Evolutionary conservation across 257 asterid genomes (phyloP), one percentile per base, ranked within the genome.

Genomic region (Solanum chilense): DNA sequence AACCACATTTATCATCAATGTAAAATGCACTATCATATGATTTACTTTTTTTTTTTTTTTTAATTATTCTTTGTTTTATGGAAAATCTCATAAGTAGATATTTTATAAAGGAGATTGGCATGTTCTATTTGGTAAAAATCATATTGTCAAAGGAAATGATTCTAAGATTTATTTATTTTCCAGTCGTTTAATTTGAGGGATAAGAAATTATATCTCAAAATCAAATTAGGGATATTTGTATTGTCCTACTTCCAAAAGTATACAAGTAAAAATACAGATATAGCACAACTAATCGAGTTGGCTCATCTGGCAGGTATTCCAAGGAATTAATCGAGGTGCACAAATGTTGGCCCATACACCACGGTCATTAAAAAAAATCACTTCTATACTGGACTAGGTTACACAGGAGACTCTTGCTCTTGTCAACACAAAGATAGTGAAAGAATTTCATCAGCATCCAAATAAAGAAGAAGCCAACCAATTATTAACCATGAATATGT

Each of bases 1-100:
- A 76, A 76, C 45, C 83, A n/a, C 58, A 77, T 77, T 77, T 77
- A n/a, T 77, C 62, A 44, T 77, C 39, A 37, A 73, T 73, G 80
- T 73, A 73, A 73, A 77, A 77, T 25, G 83, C 14, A 77, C 14
- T 7, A 42, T 42, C 9, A 20, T 20, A 77, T 44, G 37, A 44
- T 42, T 42, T n/a, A 42, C 62, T 77, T 39, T 39, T 75, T 75
- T 75, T 16, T 33, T 33, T 33, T 35, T 35, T 35, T 35, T 35
- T 35, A 35, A 16, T 52, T 52, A 52, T 52, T 52, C 62, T 18
- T 75, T 39, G 1, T 21, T 73, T 41, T n/a, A 42, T 23, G 58
- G 56, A n/a, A 76, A 41, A 76, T 41, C 35, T n/a, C 35, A 41
- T 2, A 76, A 76, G 35, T 76, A 76, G 58, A 76, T 76, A 31